Base-by-base conservation (phyloP, 1,284 basidiomycete genomes). In the Earliella scabrosa region DNA sequence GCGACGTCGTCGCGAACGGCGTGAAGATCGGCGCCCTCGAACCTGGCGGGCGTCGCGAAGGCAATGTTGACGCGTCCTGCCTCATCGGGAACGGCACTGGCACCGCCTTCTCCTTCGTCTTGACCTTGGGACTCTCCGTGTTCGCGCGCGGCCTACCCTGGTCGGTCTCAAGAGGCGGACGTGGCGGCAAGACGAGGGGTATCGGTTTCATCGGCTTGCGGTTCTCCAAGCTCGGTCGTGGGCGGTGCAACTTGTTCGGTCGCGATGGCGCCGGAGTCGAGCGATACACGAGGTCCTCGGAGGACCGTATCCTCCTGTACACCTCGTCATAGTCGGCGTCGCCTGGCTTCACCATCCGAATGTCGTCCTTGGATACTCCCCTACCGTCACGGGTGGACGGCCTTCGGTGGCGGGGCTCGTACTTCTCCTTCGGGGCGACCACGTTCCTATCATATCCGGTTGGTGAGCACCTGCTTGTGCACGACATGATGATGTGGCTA, bases 21-120 rank as follows among this genome's bases (percentile, higher is more conserved):
- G 46, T 43, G 47, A 53, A 53, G 32, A 41, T 9, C 35, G 26
- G 36, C 20, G 27, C 27, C 8, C 23, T 40, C 32, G 41, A 26
- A 26, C 34, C 46, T 35, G 39, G 39, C 26, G 54, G 49, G 45
- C 35, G 48, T 38, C 50, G 32, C 18, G 36, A 31, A n/a, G 18
- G 31, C 20, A 39, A 26, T 9, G 2, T n/a, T 27, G 21, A 38
- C 50, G 36, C 54, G 50, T 34, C 21, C 36, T 13, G 8, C 11
- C 14, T 24, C 39, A 10, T 26, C 16, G 26, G 46, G 9, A 27
- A 24, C 13, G 35, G 46, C 9, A 48, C 35, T 3, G 46, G 46
- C 3, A 48, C 46, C 14, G 46, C 24, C 34, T n/a, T 36, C 35
- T 48, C 46, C 35, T 29, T 48, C 46, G 26, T 47, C 24, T 16